Conservation (phyloP, 129 eudicot species). For the Ambrosia trifida region DNA sequence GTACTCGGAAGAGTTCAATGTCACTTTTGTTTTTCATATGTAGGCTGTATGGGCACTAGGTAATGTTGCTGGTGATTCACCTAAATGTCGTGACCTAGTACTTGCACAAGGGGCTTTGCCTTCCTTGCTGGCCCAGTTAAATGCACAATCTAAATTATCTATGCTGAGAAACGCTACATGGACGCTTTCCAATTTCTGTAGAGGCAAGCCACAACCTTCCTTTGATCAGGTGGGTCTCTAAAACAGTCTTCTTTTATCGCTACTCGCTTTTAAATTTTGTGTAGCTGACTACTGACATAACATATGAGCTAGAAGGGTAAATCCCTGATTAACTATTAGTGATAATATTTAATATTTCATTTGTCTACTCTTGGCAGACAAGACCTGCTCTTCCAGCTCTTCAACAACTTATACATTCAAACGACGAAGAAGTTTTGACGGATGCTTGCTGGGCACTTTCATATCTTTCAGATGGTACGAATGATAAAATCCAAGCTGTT, state of each 20-base stretch:
- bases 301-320: too few relatives aligned
- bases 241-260: too few relatives aligned
- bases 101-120: constrained; percentile 70
- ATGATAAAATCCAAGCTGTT: constrained; percentile 24
- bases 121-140: constrained; percentile 52
- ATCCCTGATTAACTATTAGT: too few relatives aligned
- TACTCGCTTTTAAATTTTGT: too few relatives aligned
- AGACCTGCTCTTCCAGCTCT: constrained; percentile 18
- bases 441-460: constrained; percentile 26
- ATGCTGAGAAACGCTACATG: constrained; percentile 38
- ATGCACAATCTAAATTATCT: constrained; percentile 67
- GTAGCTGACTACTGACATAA: too few relatives aligned
- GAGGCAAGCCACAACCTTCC: too few relatives aligned
- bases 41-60: constrained; percentile 96
- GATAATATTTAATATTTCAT: too few relatives aligned
- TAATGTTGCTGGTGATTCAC: constrained; percentile 91
- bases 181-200: too few relatives aligned
- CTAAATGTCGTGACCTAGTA: constrained; percentile 73
- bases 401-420: constrained; percentile 22
- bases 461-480: constrained; percentile 25
- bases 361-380: constrained; percentile 8
- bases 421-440: constrained; percentile 22
- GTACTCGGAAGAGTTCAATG: neutral
- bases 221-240: too few relatives aligned
- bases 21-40: neutral